Evolutionary conservation across 2,329 filamentous ascomycete species (phyloP), one percentile per base, ranked within the genome.

Genomic region (Colletotrichum godetiae): DNA sequence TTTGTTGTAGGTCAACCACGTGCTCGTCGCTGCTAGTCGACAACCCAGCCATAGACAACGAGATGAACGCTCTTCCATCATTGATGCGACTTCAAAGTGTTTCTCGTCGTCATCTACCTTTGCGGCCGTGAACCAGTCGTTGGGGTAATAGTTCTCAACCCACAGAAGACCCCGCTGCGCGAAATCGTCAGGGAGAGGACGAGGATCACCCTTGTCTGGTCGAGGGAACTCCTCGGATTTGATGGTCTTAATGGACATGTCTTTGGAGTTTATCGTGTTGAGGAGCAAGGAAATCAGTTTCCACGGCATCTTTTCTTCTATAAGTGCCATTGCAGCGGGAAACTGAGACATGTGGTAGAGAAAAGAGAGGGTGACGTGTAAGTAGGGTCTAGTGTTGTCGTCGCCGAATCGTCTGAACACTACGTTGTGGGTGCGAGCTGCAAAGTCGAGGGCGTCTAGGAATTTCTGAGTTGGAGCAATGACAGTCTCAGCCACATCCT

Each of bases 161-260:
- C 90, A 94, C 1, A 91, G 79, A 1, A 93, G 82, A 0, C 93
- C 93, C 1, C 91, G 86, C 68, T 94, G 86, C 0, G 89, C 86
- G 75, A 90, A 94, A 73, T 95, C 93, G 61, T 95, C 93, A 0
- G 92, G 91, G 0, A 95, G 79, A 0, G 92, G 92, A 0, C 87
- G 84, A 1, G 85, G 85, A 0, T 85, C 79, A 1, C 82, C 81
- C 52, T 83, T 83, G 2, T 84, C 84, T 2, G 83, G 82, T 1
- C 81, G 78, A 0, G 89, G 88, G 69, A 93, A 91, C 0, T 81
- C 77, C 1, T 78, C 79, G 37, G 78, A 82, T 37, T 83, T 81
- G 12, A 68, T 31, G 46, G 15, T 63, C 4, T 64, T 56, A 1
- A 27, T 42, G 2, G 49, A 19, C 1, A 33, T 5, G 1, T 31